Percentiles rank a stretch among this genome's conserved stretches.
These are phyloP conservation scores for Epichloe festucae DNA, from an alignment of 2,329 filamentous ascomycete species.

Conservation along the genomic window DNA sequence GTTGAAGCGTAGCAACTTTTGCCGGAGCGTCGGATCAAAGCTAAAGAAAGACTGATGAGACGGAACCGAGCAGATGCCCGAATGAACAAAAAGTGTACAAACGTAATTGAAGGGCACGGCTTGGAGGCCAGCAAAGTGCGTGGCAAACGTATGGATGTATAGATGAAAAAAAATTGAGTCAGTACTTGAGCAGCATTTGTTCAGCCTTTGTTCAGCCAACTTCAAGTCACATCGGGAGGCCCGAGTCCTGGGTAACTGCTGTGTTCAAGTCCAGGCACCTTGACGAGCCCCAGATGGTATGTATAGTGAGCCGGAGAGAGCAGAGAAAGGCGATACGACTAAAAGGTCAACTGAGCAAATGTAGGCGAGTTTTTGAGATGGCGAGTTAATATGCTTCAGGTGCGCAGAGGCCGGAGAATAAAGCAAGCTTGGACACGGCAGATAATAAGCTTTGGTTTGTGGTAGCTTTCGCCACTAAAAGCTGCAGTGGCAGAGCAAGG, in stretches of 20 bases:
- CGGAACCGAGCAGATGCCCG: too few relatives aligned
- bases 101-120: neutral
- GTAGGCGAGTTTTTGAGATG: neutral
- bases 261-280: neutral
- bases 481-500: neutral
- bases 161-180: neutral
- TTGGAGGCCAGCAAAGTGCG: neutral
- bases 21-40: neutral
- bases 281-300: neutral
- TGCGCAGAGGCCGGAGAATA: too few relatives aligned
- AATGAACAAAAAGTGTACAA: neutral
- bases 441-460: constrained; percentile 1
- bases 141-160: neutral
- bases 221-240: constrained; percentile 2
- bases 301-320: neutral
- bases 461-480: neutral
- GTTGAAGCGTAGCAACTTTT: neutral
- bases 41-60: neutral
- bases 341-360: neutral
- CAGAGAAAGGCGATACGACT: neutral
- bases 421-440: neutral
- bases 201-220: neutral
- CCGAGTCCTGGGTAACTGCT: neutral
- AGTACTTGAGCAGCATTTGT: neutral
- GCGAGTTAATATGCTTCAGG: neutral